phyloP scores from a whole-genome alignment of 2,329 filamentous ascomycete genomes.

The Immersiporthe knoxdaviesiana region DNA sequence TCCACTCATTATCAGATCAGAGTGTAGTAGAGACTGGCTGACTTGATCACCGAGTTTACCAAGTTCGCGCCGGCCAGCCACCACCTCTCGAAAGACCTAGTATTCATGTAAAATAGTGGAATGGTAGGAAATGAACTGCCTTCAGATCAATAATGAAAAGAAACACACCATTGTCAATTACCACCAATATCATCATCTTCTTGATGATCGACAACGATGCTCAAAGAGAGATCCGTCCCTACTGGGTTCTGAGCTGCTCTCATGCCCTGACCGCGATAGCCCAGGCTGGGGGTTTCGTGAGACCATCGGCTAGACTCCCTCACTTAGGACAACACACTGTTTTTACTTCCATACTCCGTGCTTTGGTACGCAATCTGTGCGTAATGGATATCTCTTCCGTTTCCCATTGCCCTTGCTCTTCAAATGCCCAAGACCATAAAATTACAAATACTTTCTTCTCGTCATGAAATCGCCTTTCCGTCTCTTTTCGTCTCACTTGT shows the following conservation, averaged over 20 bases:
- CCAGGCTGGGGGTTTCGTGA: neutral
- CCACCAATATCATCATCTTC: too few species aligned
- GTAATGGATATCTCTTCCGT: constrained; percentile 25
- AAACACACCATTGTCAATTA: too few species aligned
- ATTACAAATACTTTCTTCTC: neutral
- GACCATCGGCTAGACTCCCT: neutral
- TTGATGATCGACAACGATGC: neutral
- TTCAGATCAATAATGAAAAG: neutral
- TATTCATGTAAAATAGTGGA: neutral
- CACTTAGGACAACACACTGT: neutral
- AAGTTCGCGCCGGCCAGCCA: neutral
- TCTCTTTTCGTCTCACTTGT: neutral
- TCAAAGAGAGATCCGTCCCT: neutral
- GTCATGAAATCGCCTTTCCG: neutral
- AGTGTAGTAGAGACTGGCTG: too few species aligned
- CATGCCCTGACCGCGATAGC: neutral
- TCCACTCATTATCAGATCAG: too few species aligned
- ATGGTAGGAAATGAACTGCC: neutral
- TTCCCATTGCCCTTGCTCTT: neutral
- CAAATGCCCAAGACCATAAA: neutral
- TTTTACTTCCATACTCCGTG: constrained; percentile 23
- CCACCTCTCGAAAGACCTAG: neutral
- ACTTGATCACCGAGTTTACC: neutral
- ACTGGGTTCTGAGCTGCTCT: neutral
- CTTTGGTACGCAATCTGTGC: constrained; percentile 19